Evolutionary conservation across 2,329 filamentous ascomycete genomes (phyloP), one percentile per base, ranked within the genome.

Genomic region (Lecanoromycetidae sp.): DNA sequence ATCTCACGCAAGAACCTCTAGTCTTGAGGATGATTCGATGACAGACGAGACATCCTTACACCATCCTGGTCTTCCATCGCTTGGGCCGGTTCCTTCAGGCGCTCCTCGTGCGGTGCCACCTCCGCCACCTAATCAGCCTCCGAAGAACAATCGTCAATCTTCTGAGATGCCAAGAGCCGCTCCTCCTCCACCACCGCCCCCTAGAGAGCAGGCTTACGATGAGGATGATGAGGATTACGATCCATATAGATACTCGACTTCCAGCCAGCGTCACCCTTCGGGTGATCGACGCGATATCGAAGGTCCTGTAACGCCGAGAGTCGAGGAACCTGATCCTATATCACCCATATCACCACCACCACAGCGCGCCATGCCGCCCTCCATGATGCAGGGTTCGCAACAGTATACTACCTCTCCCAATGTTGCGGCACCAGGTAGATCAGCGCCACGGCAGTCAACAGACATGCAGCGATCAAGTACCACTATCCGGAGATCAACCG

Each of bases 1-100:
- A 63, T 70, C 85, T 7, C 87, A 94, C 62, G 77, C 75, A 6
- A 77, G 82, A 45, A 85, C 90, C 37, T 77, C 82, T 5, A 93
- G 84, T 60, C 61, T 84, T 45, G 80, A 83, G 48, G 78, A 73
- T 32, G 76, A 71, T 33, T 75, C 75, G 3, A 67, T 66, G 19
- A 71, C 70, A 17, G 75, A 77, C 51, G 75, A 79, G 40, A 62
- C 65, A 30, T 67, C 79, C 27, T 54, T 69, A 45, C 71, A 71
- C 33, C 51, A 50, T 19, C 40, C 50, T 6, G 52, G 45, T 27
- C 34, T 53, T 36, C 45, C 51, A 27, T 50, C 52, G 29, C 46
- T 53, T 8, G 52, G 46, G 17, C 47, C 52, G 2, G 19, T 64
- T 17, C 61, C 63, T 25, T 57, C 60, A 27, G 48, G 49, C 22